Base-by-base conservation (phyloP, 108 stramenopile genomes). In the Schizochytrium sp. region DNA sequence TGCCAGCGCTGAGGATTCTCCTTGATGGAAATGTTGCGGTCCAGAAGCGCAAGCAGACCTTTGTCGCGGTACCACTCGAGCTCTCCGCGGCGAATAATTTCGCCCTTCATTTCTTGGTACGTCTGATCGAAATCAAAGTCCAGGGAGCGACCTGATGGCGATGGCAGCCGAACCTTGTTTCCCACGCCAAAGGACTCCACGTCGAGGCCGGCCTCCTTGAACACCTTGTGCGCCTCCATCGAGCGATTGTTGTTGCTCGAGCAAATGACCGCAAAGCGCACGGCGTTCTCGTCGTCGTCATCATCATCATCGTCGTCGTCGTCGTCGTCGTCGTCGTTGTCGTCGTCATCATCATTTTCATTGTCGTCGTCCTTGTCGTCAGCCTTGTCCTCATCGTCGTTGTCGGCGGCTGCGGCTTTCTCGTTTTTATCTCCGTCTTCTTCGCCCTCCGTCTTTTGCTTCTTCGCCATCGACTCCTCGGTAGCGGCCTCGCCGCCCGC, bases 1-100 rank as follows among this genome's bases (percentile, higher is more conserved):
- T 83, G 76, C 48, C 45, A 83, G 48, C 76, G 76, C 76, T 83
- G 76, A 4, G 76, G 76, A 45, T 83, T 83, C 76, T 83, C 76
- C 76, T 83, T 83, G 23, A 83, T 83, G 45, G 48, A 47, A 23
- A 83, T 83, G 76, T 83, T 83, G 48, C 76, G 45, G 76, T 83
- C 76, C 23, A 83, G 76, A 12, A 83, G 45, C 25, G 45, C 76
- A 8, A 83, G 76, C 12, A 83, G 76, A 1, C 76, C 76, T 45
- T 83, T 83, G 48, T 83, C 76, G 6, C 76, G 76, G 76, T 53
- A 83, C 76, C 76, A 83, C 76, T 83, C 48, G 51, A 83, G 45
- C 48, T 83, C 76, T 23, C 76, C 76, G 51, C 76, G 45, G 76
- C 51, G 45, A 12, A 83, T 83, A 53, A 83, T 83, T 23, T 47